phyloP scores from a whole-genome alignment of 176 grass and related monocot genomes.

The Triticum timopheevii region DNA sequence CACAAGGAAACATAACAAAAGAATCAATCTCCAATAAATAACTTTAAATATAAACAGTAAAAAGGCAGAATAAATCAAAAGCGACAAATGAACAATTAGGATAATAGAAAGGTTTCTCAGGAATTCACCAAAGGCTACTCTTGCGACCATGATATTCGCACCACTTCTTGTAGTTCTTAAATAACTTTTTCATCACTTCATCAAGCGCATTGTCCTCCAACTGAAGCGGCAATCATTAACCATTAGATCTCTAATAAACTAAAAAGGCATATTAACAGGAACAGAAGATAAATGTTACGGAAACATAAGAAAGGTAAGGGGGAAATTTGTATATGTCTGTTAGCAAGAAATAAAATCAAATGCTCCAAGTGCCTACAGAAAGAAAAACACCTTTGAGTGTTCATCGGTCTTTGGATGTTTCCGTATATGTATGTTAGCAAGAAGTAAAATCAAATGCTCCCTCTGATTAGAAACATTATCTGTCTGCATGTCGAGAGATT shows the following conservation, averaged over 20 bases:
- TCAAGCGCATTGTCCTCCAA: slow-evolving; percentile 74
- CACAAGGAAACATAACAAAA: slow-evolving; percentile 5
- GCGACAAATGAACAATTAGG: slow-evolving; percentile 9
- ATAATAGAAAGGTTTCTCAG: slow-evolving; percentile 1
- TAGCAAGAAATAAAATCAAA: too few relatives aligned
- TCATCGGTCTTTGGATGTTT: slow-evolving; percentile 52
- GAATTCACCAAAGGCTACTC: slow-evolving; percentile 84
- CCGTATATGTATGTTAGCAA: slow-evolving; percentile 88
- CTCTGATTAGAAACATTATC: slow-evolving; percentile 96
- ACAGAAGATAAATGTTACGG: background rate
- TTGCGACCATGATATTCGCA: slow-evolving; percentile 81
- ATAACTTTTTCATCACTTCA: slow-evolving; percentile 88
- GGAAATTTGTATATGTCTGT: background rate
- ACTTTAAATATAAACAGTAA: background rate
- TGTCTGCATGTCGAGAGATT: slow-evolving; percentile 60
- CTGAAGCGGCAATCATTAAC: slow-evolving; percentile 39
- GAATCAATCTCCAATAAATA: background rate
- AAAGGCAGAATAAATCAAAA: slow-evolving; percentile 4
- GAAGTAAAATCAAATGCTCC: slow-evolving; percentile 92
- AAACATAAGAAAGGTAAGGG: slow-evolving; percentile 19
- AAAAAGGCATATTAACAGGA: slow-evolving; percentile 22
- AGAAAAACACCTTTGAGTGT: slow-evolving; percentile 69
- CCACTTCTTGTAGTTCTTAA: slow-evolving; percentile 96
- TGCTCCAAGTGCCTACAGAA: slow-evolving; percentile 13
- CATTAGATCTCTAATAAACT: slow-evolving; percentile 14